phyloP scores from a whole-genome alignment of 495 filamentous ascomycete species.

The Xylaria curta region DNA sequence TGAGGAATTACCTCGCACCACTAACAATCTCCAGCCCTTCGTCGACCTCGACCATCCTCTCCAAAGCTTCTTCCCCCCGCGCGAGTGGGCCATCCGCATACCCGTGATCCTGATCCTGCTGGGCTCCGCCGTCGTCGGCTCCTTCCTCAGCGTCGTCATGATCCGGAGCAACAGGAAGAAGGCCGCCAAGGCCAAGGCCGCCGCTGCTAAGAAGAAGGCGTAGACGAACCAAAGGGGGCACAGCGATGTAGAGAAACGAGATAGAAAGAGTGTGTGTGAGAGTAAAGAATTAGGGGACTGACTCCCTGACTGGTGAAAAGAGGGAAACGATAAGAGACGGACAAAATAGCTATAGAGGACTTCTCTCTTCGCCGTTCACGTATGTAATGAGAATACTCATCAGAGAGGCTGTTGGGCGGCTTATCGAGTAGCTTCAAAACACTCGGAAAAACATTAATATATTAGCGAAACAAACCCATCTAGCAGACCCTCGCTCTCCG shows the following conservation, averaged over 20 bases:
- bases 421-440: neutral
- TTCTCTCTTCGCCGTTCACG: neutral
- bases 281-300: neutral
- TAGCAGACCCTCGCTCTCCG: neutral
- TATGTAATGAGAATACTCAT: neutral
- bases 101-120: constrained; percentile 94
- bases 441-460: constrained; percentile 2
- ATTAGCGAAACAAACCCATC: neutral
- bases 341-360: neutral
- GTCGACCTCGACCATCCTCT: constrained; percentile 93
- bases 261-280: neutral
- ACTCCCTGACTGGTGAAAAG: neutral
- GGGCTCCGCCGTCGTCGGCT: constrained; percentile 91
- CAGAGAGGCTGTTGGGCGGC: neutral
- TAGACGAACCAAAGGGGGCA: constrained; percentile 23
- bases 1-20: too few species aligned
- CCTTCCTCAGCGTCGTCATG: constrained; percentile 97
- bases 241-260: neutral
- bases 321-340: neutral
- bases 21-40: constrained; percentile 67
- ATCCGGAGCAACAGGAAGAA: constrained; percentile 98
- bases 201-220: constrained; percentile 72
- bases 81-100: constrained; percentile 98
- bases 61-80: constrained; percentile 93
- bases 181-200: constrained; percentile 86